phyloP scores from a whole-genome alignment of 148 eudicot species.

The Chenopodium formosanum region DNA sequence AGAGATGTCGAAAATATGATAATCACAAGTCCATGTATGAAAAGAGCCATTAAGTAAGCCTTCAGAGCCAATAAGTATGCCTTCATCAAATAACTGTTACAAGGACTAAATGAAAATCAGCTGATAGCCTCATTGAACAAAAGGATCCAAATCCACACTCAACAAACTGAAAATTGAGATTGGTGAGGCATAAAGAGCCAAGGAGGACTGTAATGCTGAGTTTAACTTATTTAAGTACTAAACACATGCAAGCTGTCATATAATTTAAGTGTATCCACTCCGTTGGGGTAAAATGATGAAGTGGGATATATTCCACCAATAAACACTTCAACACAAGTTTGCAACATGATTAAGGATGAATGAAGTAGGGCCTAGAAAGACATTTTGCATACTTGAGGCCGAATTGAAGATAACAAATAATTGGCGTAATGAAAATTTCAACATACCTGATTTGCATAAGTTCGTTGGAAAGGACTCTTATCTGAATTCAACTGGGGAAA shows the following conservation, averaged over 20 bases:
- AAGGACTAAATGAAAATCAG: not conserved
- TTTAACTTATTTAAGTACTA: not conserved
- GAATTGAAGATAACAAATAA: not conserved
- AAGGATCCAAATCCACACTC: not conserved
- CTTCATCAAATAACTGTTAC: not conserved
- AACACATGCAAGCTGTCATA: not conserved
- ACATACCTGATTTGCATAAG: conserved; percentile 68
- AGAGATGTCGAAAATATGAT: not conserved
- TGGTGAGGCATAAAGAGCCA: not conserved
- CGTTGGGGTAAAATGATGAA: not conserved
- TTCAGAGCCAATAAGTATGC: not conserved
- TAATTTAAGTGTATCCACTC: not conserved
- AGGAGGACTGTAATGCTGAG: not conserved
- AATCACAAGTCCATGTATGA: not conserved
- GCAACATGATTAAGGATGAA: conserved; percentile 1
- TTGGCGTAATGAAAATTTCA: not conserved
- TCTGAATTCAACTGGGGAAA: conserved; percentile 72
- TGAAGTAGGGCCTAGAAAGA: not conserved
- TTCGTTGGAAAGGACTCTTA: conserved; percentile 78
- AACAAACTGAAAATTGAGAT: not conserved
- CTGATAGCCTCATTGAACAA: not conserved
- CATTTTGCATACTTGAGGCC: not conserved
- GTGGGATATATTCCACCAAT: not conserved
- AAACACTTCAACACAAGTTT: not conserved
- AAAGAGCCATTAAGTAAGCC: not conserved